Conservation (phyloP, 192 early-diverging fungal genomes). For the Geranomyces michiganensis region DNA sequence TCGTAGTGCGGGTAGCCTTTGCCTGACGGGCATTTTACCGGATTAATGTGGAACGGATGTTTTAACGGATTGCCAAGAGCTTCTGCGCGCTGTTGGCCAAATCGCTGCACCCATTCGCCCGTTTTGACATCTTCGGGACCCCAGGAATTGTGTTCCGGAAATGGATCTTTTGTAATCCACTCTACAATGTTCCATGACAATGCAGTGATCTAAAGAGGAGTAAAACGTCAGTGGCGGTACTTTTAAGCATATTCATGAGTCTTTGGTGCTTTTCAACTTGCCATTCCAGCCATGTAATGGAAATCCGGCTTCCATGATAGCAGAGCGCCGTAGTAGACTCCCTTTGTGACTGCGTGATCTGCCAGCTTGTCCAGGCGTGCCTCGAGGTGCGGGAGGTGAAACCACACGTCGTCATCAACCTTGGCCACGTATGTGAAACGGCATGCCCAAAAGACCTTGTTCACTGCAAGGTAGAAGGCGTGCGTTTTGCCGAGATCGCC, state of each 20-base stretch:
- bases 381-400: slow-evolving; percentile 19
- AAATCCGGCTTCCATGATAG: background rate
- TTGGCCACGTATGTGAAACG: slow-evolving; percentile 22
- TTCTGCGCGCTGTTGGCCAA: slow-evolving; percentile 5
- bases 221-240: too few relatives aligned
- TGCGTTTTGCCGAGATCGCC: slow-evolving; percentile 40
- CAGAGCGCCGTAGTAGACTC: slow-evolving; percentile 22
- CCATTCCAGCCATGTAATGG: slow-evolving; percentile 25
- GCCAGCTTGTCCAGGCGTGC: slow-evolving; percentile 3
- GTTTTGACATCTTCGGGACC: slow-evolving; percentile 33
- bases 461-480: slow-evolving; percentile 15
- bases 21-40: background rate
- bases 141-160: background rate
- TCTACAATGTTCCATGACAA: slow-evolving; percentile 39
- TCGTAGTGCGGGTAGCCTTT: slow-evolving; percentile 6
- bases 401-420: slow-evolving; percentile 22
- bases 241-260: too few relatives aligned
- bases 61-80: background rate
- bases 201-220: slow-evolving; percentile 26
- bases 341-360: background rate
- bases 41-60: background rate
- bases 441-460: background rate
- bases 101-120: slow-evolving; percentile 4
- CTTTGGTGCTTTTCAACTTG: background rate
- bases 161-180: slow-evolving; percentile 28